These are phyloP conservation scores for Cinnamomum micranthum DNA, from an alignment of 164 flowering plant species.

Conservation along the genomic window DNA sequence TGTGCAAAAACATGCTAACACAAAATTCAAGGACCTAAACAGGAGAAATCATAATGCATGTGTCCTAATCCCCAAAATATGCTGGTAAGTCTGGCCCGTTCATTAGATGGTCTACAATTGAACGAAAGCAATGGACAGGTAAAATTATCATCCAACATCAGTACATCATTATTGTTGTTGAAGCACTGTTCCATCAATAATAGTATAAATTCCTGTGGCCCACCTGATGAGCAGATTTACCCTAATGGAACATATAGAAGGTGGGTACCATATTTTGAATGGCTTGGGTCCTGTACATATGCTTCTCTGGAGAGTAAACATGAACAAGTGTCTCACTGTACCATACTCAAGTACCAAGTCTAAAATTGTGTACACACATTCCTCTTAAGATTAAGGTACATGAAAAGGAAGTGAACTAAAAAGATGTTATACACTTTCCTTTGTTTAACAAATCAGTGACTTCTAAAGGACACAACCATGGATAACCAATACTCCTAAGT, in stretches of 20 bases:
- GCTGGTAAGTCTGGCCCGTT: not conserved
- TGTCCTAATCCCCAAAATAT: not conserved
- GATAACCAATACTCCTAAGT: not conserved
- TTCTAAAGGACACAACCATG: not conserved
- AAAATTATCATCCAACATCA: not conserved
- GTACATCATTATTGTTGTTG: too few relatives aligned
- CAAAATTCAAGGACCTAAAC: not conserved
- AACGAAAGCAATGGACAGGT: not conserved
- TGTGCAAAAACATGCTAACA: not conserved
- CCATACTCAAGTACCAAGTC: not conserved
- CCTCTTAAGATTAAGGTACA: not conserved
- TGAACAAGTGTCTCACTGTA: not conserved
- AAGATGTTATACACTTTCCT: not conserved
- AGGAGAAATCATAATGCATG: not conserved
- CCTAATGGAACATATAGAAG: not conserved
- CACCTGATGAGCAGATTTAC: not conserved
- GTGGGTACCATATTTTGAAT: not conserved
- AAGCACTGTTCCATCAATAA: not conserved
- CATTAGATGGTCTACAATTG: not conserved
- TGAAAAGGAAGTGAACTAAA: too few relatives aligned
- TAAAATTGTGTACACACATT: not conserved
- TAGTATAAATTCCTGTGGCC: not conserved
- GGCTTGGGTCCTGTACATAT: not conserved
- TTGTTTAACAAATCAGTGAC: not conserved
- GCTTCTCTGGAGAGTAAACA: not conserved